phyloP scores from a whole-genome alignment of 768 basidiomycete genomes.

The Punctularia strigosozonata region DNA sequence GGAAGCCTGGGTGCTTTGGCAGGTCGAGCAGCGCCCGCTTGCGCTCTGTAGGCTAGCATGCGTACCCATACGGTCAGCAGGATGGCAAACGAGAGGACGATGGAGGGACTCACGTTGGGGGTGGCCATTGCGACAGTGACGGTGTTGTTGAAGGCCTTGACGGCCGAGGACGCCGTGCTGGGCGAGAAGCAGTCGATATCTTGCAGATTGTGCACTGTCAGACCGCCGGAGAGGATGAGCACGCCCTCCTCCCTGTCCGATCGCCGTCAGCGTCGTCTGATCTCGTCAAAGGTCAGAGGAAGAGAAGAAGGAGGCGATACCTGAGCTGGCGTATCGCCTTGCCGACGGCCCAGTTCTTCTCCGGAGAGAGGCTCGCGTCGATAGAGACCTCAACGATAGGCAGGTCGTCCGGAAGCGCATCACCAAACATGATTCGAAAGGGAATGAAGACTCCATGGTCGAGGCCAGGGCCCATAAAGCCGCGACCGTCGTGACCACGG shows the following conservation, averaged over 20 bases:
- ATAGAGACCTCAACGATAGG: constrained; percentile 68
- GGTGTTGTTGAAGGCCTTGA: constrained; percentile 48
- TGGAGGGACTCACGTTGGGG: constrained; percentile 35
- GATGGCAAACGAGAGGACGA: not conserved
- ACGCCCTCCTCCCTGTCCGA: constrained; percentile 46
- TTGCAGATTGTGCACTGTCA: constrained; percentile 55
- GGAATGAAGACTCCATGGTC: constrained; percentile 79
- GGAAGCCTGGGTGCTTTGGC: constrained; percentile 48
- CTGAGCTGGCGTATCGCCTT: constrained; percentile 47
- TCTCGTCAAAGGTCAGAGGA: constrained; percentile 1
- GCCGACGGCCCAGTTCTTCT: constrained; percentile 54
- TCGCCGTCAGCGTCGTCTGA: too few relatives aligned
- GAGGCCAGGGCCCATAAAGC: constrained; percentile 50
- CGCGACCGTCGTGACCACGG: constrained; percentile 56
- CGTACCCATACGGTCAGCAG: not conserved
- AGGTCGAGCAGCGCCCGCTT: constrained; percentile 45
- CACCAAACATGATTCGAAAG: constrained; percentile 69
- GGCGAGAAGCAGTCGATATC: constrained; percentile 41
- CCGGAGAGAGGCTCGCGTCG: constrained; percentile 44
- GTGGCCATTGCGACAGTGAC: constrained; percentile 41
- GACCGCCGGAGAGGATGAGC: constrained; percentile 58
- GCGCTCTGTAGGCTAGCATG: constrained; percentile 32
- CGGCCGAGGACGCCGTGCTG: constrained; percentile 30
- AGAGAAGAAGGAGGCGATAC: constrained; percentile 19
- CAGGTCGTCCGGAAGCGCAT: constrained; percentile 41